A percentile compares a stretch with the other conserved stretches of the same genome.
These are phyloP conservation scores for Ceratocystis colombiana DNA, from an alignment of 2,329 filamentous ascomycete genomes.

Conservation along the genomic window DNA sequence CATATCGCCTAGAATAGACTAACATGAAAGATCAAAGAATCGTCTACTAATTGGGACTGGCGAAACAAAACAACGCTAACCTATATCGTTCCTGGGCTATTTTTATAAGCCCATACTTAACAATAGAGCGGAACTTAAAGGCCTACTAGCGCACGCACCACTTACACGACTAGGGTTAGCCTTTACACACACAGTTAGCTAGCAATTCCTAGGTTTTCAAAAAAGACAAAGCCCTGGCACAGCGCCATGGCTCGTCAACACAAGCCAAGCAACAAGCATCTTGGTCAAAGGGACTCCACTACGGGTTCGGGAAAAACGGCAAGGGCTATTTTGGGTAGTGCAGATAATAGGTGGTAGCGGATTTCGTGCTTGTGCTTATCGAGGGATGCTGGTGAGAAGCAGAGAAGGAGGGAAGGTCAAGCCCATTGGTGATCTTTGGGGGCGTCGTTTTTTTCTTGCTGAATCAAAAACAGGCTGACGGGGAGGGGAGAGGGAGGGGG, in stretches of 20 bases:
- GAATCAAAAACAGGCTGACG: not conserved
- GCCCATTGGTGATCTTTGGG: constrained; percentile 2
- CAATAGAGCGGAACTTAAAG: not conserved
- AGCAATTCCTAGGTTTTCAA: not conserved
- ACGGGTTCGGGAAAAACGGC: constrained; percentile 1
- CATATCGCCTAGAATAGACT: no score
- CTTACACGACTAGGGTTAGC: constrained; percentile 2
- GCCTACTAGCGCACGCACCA: not conserved
- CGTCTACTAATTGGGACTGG: no score
- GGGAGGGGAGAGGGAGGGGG: not conserved
- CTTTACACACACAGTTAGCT: not conserved
- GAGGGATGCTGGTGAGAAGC: not conserved
- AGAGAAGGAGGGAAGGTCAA: not conserved
- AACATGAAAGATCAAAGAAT: no score
- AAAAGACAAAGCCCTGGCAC: not conserved
- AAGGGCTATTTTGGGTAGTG: not conserved
- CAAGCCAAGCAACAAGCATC: not conserved
- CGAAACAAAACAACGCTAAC: no score
- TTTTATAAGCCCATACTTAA: not conserved
- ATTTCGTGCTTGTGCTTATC: not conserved
- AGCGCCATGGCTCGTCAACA: not conserved
- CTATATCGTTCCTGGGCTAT: not conserved
- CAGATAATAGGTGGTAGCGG: not conserved
- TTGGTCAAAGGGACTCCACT: not conserved
- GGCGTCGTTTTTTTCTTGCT: not conserved